Evolutionary conservation across 352 stramenopile genomes (phyloP).

Genomic region (Pythium diclinum): DNA sequence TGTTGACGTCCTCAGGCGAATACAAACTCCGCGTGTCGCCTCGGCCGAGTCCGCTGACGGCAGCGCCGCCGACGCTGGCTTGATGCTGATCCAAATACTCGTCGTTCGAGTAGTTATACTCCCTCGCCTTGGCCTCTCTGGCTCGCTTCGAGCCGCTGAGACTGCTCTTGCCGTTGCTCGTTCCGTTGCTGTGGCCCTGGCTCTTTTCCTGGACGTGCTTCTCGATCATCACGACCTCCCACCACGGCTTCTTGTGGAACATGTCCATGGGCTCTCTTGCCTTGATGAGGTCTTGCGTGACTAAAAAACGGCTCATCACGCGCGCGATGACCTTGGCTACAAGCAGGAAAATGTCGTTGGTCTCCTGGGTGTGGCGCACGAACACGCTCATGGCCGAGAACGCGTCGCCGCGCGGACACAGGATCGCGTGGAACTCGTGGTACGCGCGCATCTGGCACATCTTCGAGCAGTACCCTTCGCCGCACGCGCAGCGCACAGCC

Average conservation of each 20-base stretch:
- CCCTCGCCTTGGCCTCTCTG: not conserved
- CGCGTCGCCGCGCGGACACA: slow-evolving; percentile 65
- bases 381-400: slow-evolving; percentile 66
- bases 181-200: slow-evolving; percentile 26
- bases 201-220: slow-evolving; percentile 44
- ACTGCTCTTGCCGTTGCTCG: slow-evolving; percentile 26
- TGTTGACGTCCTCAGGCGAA: too few relatives aligned
- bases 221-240: slow-evolving; percentile 74
- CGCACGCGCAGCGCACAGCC: slow-evolving; percentile 48
- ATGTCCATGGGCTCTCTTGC: slow-evolving; percentile 74
- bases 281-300: slow-evolving; percentile 51
- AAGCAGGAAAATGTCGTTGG: slow-evolving; percentile 92
- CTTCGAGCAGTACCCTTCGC: slow-evolving; percentile 84
- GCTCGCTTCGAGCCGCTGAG: slow-evolving; percentile 26
- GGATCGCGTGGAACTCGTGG: slow-evolving; percentile 69
- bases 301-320: slow-evolving; percentile 55
- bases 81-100: not conserved
- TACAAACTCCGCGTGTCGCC: not conserved
- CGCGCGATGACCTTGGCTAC: slow-evolving; percentile 83
- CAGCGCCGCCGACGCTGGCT: not conserved
- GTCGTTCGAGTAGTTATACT: not conserved
- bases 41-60: slow-evolving; percentile 9
- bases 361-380: slow-evolving; percentile 68
- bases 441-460: slow-evolving; percentile 65
- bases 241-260: slow-evolving; percentile 92